phyloP scores from a whole-genome alignment of 176 grass and related monocot species.

The Hordeum vulgare region MorexV3_pseudomolecules_assembly NC_058524.1:474929028-474929527 shows the following conservation, averaged over 20 bases:
- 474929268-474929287: neutral
- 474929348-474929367: no score
- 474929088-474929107: neutral
- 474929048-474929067: neutral
- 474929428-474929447: no score
- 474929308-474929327: neutral
- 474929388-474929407: no score
- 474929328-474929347: fast-evolving
- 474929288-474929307: neutral
- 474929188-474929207: neutral
- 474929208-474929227: neutral
- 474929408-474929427: no score
- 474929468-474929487: no score
- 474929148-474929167: neutral
- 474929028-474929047: neutral
- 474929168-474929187: neutral
- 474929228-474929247: neutral
- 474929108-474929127: neutral
- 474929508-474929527: no score
- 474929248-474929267: neutral
- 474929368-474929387: no score
- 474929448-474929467: no score
- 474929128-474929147: neutral
- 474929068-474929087: neutral
- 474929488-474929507: no score